Conservation (phyloP, 2,329 filamentous ascomycete genomes). For the Epichloe festucae region DNA sequence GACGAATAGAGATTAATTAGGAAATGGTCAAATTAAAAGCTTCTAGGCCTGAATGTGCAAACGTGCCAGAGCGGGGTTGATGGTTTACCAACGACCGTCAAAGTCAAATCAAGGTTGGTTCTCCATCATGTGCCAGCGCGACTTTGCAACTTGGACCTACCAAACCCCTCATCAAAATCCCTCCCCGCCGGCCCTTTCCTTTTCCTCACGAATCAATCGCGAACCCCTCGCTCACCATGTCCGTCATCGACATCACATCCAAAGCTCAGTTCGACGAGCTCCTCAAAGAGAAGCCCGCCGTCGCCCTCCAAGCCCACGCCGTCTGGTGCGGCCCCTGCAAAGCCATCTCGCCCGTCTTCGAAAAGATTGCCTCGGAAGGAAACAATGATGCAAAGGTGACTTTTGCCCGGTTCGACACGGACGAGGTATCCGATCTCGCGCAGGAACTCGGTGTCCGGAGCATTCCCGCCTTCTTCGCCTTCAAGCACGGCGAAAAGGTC, state of each 20-base stretch:
- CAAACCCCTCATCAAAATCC: too few species aligned
- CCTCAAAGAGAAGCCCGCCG: conserved; percentile 34
- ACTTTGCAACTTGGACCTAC: too few species aligned
- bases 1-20: too few species aligned
- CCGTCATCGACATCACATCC: conserved; percentile 24
- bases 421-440: conserved; percentile 36
- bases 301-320: conserved; percentile 43
- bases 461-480: conserved; percentile 48
- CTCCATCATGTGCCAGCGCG: too few species aligned
- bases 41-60: too few species aligned
- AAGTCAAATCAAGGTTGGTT: too few species aligned
- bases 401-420: conserved; percentile 47
- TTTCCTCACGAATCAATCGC: too few species aligned
- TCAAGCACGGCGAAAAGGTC: conserved; percentile 36
- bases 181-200: too few species aligned
- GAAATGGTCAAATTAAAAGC: too few species aligned
- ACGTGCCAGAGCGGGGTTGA: too few species aligned
- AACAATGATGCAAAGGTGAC: conserved; percentile 28
- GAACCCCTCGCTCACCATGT: conserved; percentile 12
- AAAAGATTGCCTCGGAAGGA: conserved; percentile 27
- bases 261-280: conserved; percentile 34
- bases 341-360: conserved; percentile 40
- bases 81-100: too few species aligned
- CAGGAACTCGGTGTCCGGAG: conserved; percentile 35
- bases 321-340: conserved; percentile 49